Evolutionary conservation across 2,329 filamentous ascomycete species (phyloP).

Genomic region (Apiospora koreana): DNA sequence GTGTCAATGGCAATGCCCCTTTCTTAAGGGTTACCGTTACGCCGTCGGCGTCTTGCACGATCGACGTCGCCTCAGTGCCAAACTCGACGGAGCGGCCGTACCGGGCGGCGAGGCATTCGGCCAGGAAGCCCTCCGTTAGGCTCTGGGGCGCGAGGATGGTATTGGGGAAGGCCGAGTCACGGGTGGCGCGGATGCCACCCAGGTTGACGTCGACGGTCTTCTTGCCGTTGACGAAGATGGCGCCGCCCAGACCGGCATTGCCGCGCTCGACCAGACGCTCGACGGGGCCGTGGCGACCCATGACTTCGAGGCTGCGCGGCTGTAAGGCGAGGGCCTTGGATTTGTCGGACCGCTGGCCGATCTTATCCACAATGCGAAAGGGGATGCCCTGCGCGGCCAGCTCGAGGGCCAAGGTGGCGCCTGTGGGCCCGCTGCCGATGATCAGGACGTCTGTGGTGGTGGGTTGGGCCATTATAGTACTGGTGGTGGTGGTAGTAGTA

Average conservation of each 20-base stretch:
- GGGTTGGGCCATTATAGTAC: not conserved
- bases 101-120: constrained; percentile 17
- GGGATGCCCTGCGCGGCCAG: constrained; percentile 24
- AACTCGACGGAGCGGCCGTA: constrained; percentile 33
- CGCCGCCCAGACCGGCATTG: constrained; percentile 43
- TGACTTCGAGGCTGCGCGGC: constrained; percentile 50
- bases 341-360: constrained; percentile 32
- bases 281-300: constrained; percentile 44
- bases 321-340: constrained; percentile 48
- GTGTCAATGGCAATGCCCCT: not conserved
- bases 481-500: not conserved
- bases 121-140: constrained; percentile 50
- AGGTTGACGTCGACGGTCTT: constrained; percentile 55
- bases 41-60: constrained; percentile 25
- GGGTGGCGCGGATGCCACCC: constrained; percentile 73
- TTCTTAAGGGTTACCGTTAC: constrained; percentile 23
- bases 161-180: constrained; percentile 87
- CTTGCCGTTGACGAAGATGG: constrained; percentile 21
- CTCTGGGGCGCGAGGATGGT: constrained; percentile 79
- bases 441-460: constrained; percentile 23
- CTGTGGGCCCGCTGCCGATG: constrained; percentile 26
- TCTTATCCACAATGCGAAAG: constrained; percentile 28
- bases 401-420: constrained; percentile 25
- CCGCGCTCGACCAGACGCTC: constrained; percentile 36
- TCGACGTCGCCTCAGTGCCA: constrained; percentile 21